Evolutionary conservation across 192 early-diverging fungal genomes (phyloP), one percentile per base, ranked within the genome.

Genomic region (Mortierella claussenii): DNA sequence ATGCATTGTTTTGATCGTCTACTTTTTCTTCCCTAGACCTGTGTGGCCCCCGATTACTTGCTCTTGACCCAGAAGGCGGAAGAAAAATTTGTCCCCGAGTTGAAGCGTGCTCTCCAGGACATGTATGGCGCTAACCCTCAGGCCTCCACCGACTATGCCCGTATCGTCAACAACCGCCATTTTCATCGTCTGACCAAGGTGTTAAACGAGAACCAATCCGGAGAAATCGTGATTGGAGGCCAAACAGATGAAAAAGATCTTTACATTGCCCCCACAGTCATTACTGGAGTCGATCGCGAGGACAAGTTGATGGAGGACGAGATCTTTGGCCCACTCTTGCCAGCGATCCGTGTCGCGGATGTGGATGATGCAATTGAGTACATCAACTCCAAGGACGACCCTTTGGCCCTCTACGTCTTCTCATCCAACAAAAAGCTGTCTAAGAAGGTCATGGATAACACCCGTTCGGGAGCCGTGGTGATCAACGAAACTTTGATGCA

Each of bases 321-420:
- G 73, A 59, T 99, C 30, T 98, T 99, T 86, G 97, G 95, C 18
- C 97, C 97, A 8, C 62, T 97, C 34, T 79, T 99, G 65, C 94
- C 94, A 17, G 81, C 97, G 61, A 65, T 99, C n/a, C 69, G 83
- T 20, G 88, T 89, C 47, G 81, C 87, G 33, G 84, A 82, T 36
- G 52, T 91, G 7, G 90, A 91, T 30, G 92, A 90, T 52, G 91
- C 90, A n/a, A 83, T 94, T 49, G 79, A 68, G 50, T 79, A 82
- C 51, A 80, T 94, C 54, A 92, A 91, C 69, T 68, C 75, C 21
- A 87, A 83, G 63, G 90, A 89, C 51, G 83, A 86, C 55, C 95
- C 97, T 46, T 84, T 99, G 60, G 83, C 90, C 2, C 81, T 96
- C 3, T 97, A 95, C 68, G 78, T 89, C 15, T 95, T 95, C 79